Base-by-base conservation (phyloP, 768 basidiomycete species). In the Phaeolepiota aurea region DNA sequence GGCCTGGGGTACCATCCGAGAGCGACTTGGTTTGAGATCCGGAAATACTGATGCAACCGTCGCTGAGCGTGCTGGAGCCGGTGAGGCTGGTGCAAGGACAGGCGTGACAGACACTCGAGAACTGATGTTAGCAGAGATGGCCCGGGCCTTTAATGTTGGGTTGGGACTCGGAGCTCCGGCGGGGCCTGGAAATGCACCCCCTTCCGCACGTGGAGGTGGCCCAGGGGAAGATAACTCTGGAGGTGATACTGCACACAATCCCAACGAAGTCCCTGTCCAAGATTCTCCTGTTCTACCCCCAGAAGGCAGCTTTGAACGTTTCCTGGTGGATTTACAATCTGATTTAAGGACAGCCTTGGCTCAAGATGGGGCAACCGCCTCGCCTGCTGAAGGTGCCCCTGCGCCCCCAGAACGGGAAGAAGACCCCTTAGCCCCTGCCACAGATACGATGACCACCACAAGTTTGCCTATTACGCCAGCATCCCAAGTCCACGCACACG, bases 281-380 rank as follows among this genome's bases (percentile, higher is more conserved):
- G 23, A 46, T n/a, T 21, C 32, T 20, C 28, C 53, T 22, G 46
- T 48, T 15, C 38, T 58, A 15, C 66, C 69, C 1, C 57, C 62
- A 12, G 82, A 82, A 50, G 81, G 79, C 44, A 81, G 78, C 51
- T 90, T 90, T 50, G 87, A 89, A 53, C 71, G 83, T 20, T 90
- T 90, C 65, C 61, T 90, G 48, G 62, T 85, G 33, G 85, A 89
- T 58, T 53, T 89, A 40, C 88, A 89, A 57, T 62, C 70, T 13
- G 87, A 89, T 56, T 61, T 90, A 41, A 63, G 87, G 41, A 58
- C 65, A 4, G 79, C 81, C 5, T 56, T 90, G 44, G 72, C 71
- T 18, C 72, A 66, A 36, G 55, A 55, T 23, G 48, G 56, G 37
- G 48, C 49, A 20, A 37, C 28, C 3, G 48, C 48, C 33, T 48